Base-by-base conservation (phyloP, 441 rosid species). In the Gossypium trilobum region DNA sequence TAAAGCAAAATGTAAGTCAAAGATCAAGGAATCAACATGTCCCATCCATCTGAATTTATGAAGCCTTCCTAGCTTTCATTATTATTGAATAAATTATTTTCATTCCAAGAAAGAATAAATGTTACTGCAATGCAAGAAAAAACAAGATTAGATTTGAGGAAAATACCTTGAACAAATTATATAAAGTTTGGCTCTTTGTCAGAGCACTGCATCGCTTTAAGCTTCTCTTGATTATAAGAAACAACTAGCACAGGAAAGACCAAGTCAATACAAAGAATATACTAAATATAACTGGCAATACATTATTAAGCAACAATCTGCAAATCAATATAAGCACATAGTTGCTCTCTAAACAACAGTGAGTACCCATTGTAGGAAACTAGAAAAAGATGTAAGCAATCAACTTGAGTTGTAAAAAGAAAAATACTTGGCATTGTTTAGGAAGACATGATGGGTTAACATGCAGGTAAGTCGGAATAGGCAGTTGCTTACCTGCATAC, bases 161-260 rank as follows among this genome's bases (percentile, higher is more conserved):
- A 73, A 54, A 60, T 83, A 95, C 99, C 98, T 90, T 95, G 80
- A 93, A 89, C 87, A 95, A 83, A 85, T 90, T 88, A 79, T 82
- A 89, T 73, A 95, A 78, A 1, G 97, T 90, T 81, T 93, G 97
- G 83, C 81, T 89, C 88, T 90, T 91, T 77, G 93, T 93, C 77
- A 93, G 83, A 78, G 88, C 84, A 84, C 88, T 91, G 86, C 99
- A 95, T 54, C 99, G 85, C 84, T 95, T 95, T 83, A 95, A 85
- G 87, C 95, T 95, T 87, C 95, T 90, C 80, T 95, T 95, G 85
- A 95, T 95, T 68, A 90, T 86, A 68, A 90, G 87, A 84, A 95
- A 93, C 84, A 93, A 73, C 98, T 95, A 81, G 75, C 75, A 75
- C 70, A 83, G 76, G 51, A 52, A 74, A 76, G 60, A 62, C 56